phyloP scores from a whole-genome alignment of 257 asterid species.

The Plantago ovata region DNA sequence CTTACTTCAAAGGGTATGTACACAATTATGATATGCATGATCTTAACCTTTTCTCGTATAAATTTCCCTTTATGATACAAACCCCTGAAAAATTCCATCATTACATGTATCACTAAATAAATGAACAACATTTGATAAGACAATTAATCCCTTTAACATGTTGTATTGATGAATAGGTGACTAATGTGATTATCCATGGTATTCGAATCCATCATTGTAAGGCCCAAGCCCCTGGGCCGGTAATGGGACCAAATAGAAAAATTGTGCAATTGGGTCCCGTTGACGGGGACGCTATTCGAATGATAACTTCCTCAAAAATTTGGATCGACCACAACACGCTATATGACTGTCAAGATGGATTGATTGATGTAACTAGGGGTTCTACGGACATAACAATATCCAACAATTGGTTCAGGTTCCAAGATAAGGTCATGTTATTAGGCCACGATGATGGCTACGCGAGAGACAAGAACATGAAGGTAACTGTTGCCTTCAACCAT shows the following conservation, averaged over 20 bases:
- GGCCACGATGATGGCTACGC: slow-evolving; percentile 72
- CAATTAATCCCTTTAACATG: background rate
- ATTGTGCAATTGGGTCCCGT: slow-evolving; percentile 42
- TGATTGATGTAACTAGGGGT: slow-evolving; percentile 78
- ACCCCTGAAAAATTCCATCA: too few species aligned
- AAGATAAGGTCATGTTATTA: slow-evolving; percentile 75
- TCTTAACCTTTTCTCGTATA: background rate
- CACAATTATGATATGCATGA: background rate
- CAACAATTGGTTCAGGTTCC: slow-evolving; percentile 69
- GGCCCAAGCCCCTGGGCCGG: slow-evolving; percentile 46
- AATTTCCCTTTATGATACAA: too few species aligned
- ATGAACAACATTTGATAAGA: background rate
- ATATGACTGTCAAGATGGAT: slow-evolving; percentile 52
- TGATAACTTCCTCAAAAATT: slow-evolving; percentile 52
- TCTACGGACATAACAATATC: slow-evolving; percentile 71
- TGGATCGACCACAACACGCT: slow-evolving; percentile 88
- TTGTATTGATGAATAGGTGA: slow-evolving; percentile 34
- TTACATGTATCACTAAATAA: too few species aligned
- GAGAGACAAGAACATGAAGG: slow-evolving; percentile 65
- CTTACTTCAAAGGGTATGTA: slow-evolving; percentile 43
- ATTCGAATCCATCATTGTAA: slow-evolving; percentile 59
- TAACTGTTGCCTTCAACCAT: slow-evolving; percentile 78
- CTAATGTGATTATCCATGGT: slow-evolving; percentile 71
- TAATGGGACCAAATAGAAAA: slow-evolving; percentile 44
- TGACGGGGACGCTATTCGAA: slow-evolving; percentile 75